These are phyloP conservation scores for Eucalyptus marginata DNA, from an alignment of 345 rosid genomes.

Conservation along the genomic window DNA sequence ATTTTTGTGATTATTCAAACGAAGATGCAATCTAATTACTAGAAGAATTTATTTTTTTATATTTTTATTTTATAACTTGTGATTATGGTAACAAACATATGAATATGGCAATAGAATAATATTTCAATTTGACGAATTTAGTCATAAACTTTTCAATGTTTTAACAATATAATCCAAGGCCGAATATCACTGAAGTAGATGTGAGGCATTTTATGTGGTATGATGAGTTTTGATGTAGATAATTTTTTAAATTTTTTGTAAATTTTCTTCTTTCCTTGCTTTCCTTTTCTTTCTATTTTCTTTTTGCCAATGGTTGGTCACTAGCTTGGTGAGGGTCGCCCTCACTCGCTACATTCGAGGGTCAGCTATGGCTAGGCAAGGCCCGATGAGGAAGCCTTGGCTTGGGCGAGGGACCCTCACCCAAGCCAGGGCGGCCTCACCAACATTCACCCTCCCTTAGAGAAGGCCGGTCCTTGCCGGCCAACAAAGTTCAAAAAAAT, in stretches of 20 bases:
- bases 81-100: neutral
- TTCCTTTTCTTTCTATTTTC: neutral
- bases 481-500: neutral
- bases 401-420: too few relatives aligned
- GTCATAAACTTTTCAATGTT: accelerated
- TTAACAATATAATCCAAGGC: neutral
- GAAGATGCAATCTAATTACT: neutral
- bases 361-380: neutral
- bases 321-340: neutral
- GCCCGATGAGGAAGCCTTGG: accelerated
- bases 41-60: too few relatives aligned
- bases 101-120: neutral
- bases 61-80: neutral
- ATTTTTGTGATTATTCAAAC: neutral
- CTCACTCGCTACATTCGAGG: neutral
- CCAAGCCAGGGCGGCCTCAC: neutral
- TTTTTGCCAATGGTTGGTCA: neutral
- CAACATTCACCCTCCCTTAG: neutral
- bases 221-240: neutral
- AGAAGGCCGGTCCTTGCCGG: neutral
- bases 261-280: too few relatives aligned
- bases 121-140: too few relatives aligned
- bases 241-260: accelerated
- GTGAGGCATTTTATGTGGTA: too few relatives aligned
- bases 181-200: neutral